Evolutionary conservation across 225 moss, liverwort and hornwort genomes (phyloP), one percentile per base, ranked within the genome.

Genomic region (Sphagnum contortum): DNA sequence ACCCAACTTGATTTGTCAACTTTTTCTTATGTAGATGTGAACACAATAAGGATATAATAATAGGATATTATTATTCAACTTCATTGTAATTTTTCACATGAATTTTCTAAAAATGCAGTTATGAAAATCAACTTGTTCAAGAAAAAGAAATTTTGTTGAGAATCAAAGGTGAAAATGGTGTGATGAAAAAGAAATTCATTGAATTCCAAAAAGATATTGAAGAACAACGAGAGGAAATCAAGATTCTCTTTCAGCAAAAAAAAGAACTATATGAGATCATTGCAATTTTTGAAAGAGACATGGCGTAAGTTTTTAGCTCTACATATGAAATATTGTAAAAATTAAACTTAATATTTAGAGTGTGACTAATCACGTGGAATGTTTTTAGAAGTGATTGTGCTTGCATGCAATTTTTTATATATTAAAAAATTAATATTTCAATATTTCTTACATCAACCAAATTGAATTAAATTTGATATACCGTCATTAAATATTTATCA

Each of bases 201-300:
- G 92, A 92, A 69, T 80, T 85, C 72, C 73, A 78, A 65, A 96
- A 74, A 71, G 95, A 96, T 2, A 71, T 92, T 59, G 92, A 96
- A 70, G 81, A 74, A 48, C 90, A 96, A 71, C 87, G 87, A 63
- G 90, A 92, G 57, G 92, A 96, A 64, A 65, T 90, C 4, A 73
- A 63, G 60, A 12, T 77, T 2, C 63, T 90, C 4, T 85, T 96
- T 60, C 80, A 88, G 57, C 95, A 96, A 68, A 96, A 96, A 10
- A 92, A 90, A 55, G 90, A 96, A 71, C 72, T 96, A 14, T 83
- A 88, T 53, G 88, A 96, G 64, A 90, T 92, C 10, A 92, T 96
- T 67, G 68, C 69, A 2, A 87, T 90, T 13, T 73, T 92, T 70
- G 92, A 96, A 45, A 84, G 72, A 3, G 92, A 96, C 2, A 90